Evolutionary conservation across 352 stramenopile genomes (phyloP).

Genomic region (Phytophthora fragariae): DNA sequence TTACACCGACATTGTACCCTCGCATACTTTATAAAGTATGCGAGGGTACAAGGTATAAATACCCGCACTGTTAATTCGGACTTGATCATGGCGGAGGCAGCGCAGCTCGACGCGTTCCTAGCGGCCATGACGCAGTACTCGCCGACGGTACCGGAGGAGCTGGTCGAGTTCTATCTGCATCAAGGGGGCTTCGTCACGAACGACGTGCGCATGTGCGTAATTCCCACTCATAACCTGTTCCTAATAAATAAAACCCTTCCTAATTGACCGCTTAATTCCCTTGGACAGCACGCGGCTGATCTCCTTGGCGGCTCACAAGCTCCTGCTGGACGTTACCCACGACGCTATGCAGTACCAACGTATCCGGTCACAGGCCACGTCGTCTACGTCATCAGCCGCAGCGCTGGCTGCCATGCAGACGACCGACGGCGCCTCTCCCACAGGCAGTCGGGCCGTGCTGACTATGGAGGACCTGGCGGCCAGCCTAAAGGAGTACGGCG

Average conservation of each 20-base stretch:
- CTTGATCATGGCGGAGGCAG: constrained; percentile 47
- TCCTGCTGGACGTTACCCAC: constrained; percentile 81
- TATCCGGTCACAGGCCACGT: constrained; percentile 53
- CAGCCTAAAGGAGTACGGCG: constrained; percentile 82
- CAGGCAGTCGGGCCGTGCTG: constrained; percentile 48
- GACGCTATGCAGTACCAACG: constrained; percentile 85
- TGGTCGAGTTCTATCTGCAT: constrained; percentile 83
- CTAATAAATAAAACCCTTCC: too few relatives aligned
- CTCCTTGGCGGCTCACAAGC: constrained; percentile 78
- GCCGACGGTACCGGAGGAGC: constrained; percentile 75
- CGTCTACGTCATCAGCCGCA: constrained; percentile 7
- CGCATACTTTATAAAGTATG: not conserved
- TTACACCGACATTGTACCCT: not conserved
- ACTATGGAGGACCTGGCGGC: constrained; percentile 81
- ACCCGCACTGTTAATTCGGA: not conserved
- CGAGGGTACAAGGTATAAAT: too few relatives aligned
- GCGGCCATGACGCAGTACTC: constrained; percentile 66
- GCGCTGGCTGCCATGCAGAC: constrained; percentile 15
- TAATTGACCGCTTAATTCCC: constrained; percentile 8
- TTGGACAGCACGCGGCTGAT: constrained; percentile 65
- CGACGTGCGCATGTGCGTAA: constrained; percentile 72
- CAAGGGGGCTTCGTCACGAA: constrained; percentile 70
- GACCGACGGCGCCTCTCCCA: constrained; percentile 23
- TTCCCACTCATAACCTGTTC: too few relatives aligned
- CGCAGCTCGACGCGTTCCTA: constrained; percentile 75